Evolutionary conservation across 257 asterid species (phyloP).

Genomic region (Penstemon barbatus): DNA sequence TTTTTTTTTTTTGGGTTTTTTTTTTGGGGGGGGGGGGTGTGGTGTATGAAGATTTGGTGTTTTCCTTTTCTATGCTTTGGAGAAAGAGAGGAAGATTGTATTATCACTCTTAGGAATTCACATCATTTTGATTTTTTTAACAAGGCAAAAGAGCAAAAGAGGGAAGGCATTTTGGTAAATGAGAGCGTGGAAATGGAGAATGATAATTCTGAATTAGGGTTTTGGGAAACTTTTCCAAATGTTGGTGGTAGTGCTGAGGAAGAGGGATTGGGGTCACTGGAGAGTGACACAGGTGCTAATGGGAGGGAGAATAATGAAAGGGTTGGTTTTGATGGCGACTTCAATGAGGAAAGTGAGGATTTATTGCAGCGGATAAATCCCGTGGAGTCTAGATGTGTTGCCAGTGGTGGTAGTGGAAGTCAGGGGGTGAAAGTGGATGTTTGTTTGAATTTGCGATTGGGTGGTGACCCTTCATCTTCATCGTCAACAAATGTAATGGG

Average conservation of each 20-base stretch:
- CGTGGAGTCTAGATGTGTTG: constrained; percentile 31
- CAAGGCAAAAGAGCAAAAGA: background rate
- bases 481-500: constrained; percentile 34
- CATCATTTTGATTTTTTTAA: constrained; percentile 15
- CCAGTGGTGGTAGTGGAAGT: constrained; percentile 39
- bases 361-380: constrained; percentile 35
- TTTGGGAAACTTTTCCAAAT: constrained; percentile 31
- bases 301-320: constrained; percentile 25
- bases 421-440: constrained; percentile 44
- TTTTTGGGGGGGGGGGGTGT: constrained; percentile 40
- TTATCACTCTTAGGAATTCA: constrained; percentile 3
- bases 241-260: constrained; percentile 18
- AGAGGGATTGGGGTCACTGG: constrained; percentile 28
- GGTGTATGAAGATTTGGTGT: constrained; percentile 91
- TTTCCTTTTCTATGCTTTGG: constrained; percentile 69
- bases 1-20: constrained; percentile 40
- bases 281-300: constrained; percentile 24
- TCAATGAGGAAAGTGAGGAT: constrained; percentile 33
- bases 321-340: constrained; percentile 21
- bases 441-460: constrained; percentile 67
- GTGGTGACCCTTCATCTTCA: constrained; percentile 69
- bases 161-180: constrained; percentile 40
- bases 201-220: constrained; percentile 48
- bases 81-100: constrained; percentile 43
- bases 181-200: constrained; percentile 50